Evolutionary conservation across 73 alveolate species (phyloP).

Genomic region (Paramecium sonneborni): DNA sequence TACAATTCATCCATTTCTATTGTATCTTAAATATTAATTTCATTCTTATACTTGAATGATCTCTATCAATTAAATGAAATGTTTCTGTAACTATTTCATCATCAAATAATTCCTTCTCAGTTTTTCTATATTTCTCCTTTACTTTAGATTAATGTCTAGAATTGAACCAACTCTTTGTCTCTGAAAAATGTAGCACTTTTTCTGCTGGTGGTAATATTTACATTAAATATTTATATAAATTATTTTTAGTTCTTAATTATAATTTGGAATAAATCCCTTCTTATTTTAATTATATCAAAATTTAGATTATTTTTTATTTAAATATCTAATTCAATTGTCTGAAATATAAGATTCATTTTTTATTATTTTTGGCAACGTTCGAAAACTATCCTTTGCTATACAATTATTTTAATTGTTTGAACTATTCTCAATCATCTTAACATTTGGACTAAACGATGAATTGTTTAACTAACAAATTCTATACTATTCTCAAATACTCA

Average conservation of each 20-base stretch:
- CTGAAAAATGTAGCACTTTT: neutral
- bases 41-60: constrained; percentile 32
- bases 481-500: too few species aligned
- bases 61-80: constrained; percentile 8
- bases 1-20: constrained; percentile 18
- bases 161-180: constrained; percentile 23
- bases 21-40: neutral
- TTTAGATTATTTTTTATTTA: too few species aligned
- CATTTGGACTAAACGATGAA: neutral
- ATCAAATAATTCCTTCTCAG: constrained; percentile 24
- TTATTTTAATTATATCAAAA: too few species aligned
- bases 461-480: neutral
- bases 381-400: neutral
- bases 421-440: neutral
- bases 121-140: neutral
- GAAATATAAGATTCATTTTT: neutral
- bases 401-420: too few species aligned
- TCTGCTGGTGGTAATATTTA: constrained; percentile 31
- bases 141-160: neutral
- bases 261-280: too few species aligned
- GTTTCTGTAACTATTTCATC: constrained; percentile 30
- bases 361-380: neutral
- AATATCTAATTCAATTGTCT: neutral
- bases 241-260: too few species aligned
- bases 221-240: neutral